A percentile compares a stretch with the other conserved stretches of the same genome.
phyloP scores from a whole-genome alignment of 257 asterid genomes.

The Agastache rugosa region DNA sequence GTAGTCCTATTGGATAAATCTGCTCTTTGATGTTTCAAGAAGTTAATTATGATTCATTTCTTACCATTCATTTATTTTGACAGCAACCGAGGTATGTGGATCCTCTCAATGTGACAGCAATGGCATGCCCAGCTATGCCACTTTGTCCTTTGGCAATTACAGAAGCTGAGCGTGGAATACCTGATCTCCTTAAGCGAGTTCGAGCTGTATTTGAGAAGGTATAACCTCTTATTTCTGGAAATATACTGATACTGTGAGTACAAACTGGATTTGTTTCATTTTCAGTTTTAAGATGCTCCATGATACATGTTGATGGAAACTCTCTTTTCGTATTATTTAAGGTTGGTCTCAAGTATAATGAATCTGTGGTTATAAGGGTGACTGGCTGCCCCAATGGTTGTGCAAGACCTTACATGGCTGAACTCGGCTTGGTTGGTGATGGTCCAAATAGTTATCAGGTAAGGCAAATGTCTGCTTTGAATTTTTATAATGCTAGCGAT shows the following conservation, averaged over 20 bases:
- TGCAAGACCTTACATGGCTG: constrained; percentile 99
- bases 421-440: constrained; percentile 95
- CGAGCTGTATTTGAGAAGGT: constrained; percentile 89
- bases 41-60: not conserved
- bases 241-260: not conserved
- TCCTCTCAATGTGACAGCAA: constrained; percentile 91
- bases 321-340: constrained; percentile 38
- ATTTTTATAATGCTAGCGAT: not conserved
- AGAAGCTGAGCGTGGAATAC: constrained; percentile 99
- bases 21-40: constrained; percentile 17
- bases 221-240: constrained; percentile 29
- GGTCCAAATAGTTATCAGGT: constrained; percentile 99
- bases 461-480: constrained; percentile 6
- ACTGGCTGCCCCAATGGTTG: constrained; percentile 99
- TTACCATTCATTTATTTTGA: constrained; percentile 35
- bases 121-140: constrained; percentile 99
- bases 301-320: constrained; percentile 26
- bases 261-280: constrained; percentile 11
- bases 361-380: constrained; percentile 86
- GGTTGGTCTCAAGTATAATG: constrained; percentile 91
- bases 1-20: not conserved
- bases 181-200: constrained; percentile 88
- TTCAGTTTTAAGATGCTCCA: constrained; percentile 25
- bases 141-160: constrained; percentile 92
- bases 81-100: constrained; percentile 95